Conservation (phyloP, 495 filamentous ascomycete genomes). For the Penicillium nucicola region DNA sequence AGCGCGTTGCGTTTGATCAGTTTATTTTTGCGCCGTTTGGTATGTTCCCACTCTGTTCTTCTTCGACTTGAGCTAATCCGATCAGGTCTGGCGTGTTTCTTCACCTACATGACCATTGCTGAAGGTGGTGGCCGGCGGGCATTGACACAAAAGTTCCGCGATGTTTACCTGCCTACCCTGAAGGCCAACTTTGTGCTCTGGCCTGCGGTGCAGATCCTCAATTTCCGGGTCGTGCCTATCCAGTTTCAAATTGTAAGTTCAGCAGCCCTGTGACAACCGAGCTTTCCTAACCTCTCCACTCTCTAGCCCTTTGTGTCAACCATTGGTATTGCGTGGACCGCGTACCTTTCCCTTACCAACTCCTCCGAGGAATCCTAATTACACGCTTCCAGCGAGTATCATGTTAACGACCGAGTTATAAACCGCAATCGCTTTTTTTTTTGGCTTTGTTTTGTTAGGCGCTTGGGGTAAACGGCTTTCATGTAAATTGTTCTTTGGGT, state of each 20-base stretch:
- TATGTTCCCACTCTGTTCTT: slow-evolving; percentile 28
- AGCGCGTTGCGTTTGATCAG: slow-evolving; percentile 91
- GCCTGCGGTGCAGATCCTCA: slow-evolving; percentile 94
- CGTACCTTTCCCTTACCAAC: slow-evolving; percentile 93
- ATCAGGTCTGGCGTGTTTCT: slow-evolving; percentile 84
- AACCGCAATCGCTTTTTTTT: slow-evolving; percentile 6
- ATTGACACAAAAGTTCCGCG: slow-evolving; percentile 78
- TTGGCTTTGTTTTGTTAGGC: slow-evolving; percentile 8
- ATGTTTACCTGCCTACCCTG: slow-evolving; percentile 88
- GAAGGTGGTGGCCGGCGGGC: slow-evolving; percentile 87
- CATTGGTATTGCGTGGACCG: slow-evolving; percentile 98
- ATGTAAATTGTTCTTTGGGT: slow-evolving; percentile 14
- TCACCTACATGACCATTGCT: slow-evolving; percentile 93
- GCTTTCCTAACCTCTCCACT: slow-evolving; percentile 30
- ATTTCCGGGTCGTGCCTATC: slow-evolving; percentile 91
- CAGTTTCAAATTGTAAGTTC: slow-evolving; percentile 92
- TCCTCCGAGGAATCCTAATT: slow-evolving; percentile 65
- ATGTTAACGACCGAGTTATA: slow-evolving; percentile 18
- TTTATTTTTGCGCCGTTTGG: slow-evolving; percentile 92
- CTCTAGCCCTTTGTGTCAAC: slow-evolving; percentile 91
- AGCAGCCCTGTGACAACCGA: background rate
- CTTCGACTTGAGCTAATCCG: slow-evolving; percentile 10
- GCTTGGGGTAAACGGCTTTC: slow-evolving; percentile 13
- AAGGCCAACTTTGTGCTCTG: slow-evolving; percentile 97
- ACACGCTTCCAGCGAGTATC: slow-evolving; percentile 6